Evolutionary conservation across 2,329 filamentous ascomycete genomes (phyloP).

Genomic region (Cladosporium sp.): DNA sequence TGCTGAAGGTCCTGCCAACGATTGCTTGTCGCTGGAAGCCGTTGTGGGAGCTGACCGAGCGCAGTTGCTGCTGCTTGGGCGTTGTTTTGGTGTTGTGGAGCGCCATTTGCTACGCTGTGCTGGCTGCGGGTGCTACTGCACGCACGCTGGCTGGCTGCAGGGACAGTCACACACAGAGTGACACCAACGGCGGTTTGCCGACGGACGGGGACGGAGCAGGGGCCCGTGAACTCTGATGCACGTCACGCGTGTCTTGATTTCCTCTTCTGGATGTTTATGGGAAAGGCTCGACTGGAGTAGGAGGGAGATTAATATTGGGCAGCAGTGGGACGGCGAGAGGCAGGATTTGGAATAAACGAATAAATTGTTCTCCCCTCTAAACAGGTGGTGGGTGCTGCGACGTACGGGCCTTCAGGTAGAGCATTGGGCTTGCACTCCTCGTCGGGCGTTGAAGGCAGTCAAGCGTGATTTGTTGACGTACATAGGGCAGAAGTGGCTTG

Average conservation of each 20-base stretch:
- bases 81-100: constrained; percentile 39
- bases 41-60: constrained; percentile 12
- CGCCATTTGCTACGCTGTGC: background rate
- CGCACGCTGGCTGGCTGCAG: constrained; percentile 2
- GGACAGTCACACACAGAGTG: background rate
- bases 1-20: constrained; percentile 22
- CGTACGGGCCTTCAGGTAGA: background rate
- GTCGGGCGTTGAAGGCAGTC: background rate
- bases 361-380: background rate
- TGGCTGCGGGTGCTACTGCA: background rate
- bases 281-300: background rate
- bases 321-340: background rate
- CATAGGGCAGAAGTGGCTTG: constrained; percentile 7
- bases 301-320: background rate
- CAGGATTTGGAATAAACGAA: background rate
- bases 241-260: background rate
- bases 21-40: constrained; percentile 41
- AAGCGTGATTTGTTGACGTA: constrained; percentile 3
- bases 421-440: background rate
- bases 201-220: background rate
- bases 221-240: background rate
- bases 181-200: constrained; percentile 1
- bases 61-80: constrained; percentile 39
- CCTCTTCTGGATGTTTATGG: background rate
- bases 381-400: constrained; percentile 12